These are phyloP conservation scores for Crassisporium funariophilum DNA, from an alignment of 768 basidiomycete species.

Conservation along the genomic window DNA sequence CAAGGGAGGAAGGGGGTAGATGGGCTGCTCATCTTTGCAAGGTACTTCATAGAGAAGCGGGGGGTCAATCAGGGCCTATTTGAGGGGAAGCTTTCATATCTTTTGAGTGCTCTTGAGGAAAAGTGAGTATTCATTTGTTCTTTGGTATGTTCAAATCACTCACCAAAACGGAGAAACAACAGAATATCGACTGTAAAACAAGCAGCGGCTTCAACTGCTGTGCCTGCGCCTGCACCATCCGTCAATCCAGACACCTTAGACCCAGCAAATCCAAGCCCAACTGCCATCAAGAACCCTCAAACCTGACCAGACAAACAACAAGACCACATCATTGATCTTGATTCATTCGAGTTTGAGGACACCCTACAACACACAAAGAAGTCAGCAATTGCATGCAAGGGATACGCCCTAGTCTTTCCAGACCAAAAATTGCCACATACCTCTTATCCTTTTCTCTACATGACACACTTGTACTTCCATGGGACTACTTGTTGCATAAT, in stretches of 20 bases:
- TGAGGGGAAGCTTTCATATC: constrained; percentile 7
- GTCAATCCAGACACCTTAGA: too few relatives aligned
- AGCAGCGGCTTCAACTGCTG: not conserved
- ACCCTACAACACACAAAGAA: not conserved
- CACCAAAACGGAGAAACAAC: not conserved
- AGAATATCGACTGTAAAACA: not conserved
- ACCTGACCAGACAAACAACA: not conserved
- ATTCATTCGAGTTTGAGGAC: not conserved
- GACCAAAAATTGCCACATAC: not conserved
- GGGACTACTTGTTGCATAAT: too few relatives aligned
- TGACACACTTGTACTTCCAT: not conserved
- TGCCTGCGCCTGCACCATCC: too few relatives aligned
- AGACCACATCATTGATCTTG: not conserved
- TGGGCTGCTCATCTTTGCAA: constrained; percentile 4
- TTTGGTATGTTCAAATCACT: too few relatives aligned
- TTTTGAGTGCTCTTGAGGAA: constrained; percentile 7
- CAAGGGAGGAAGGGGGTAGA: constrained; percentile 8
- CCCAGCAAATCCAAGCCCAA: not conserved
- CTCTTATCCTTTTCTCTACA: not conserved
- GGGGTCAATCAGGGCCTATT: constrained; percentile 11
- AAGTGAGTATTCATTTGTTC: not conserved
- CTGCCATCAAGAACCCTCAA: not conserved
- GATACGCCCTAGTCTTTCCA: not conserved
- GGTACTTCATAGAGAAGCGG: constrained; percentile 12
- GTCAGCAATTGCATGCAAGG: not conserved